phyloP scores from a whole-genome alignment of 164 flowering plant species.

The Platanus orientalis region DNA sequence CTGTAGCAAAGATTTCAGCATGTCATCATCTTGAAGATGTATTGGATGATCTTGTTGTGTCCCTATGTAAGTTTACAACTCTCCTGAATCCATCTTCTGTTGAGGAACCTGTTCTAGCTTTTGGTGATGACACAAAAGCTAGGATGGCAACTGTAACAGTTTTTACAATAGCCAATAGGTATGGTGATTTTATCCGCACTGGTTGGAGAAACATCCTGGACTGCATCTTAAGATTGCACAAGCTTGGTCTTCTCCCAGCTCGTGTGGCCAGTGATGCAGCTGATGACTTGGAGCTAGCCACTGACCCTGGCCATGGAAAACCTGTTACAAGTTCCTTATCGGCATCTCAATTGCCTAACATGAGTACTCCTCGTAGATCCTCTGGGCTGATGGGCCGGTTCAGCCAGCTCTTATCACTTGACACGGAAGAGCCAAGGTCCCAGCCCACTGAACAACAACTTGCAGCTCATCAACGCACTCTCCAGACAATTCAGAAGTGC shows the following conservation, averaged over 20 bases:
- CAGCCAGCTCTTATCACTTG: slow-evolving; percentile 36
- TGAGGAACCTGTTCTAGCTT: slow-evolving; percentile 35
- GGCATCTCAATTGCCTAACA: slow-evolving; percentile 25
- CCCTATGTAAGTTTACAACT: slow-evolving; percentile 39
- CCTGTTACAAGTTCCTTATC: slow-evolving; percentile 25
- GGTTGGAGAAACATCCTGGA: slow-evolving; percentile 44
- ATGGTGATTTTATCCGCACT: slow-evolving; percentile 36
- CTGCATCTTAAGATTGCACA: slow-evolving; percentile 39
- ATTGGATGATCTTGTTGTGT: slow-evolving; percentile 38
- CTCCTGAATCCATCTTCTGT: slow-evolving; percentile 27
- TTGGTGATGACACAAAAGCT: slow-evolving; percentile 38
- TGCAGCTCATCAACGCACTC: slow-evolving; percentile 37
- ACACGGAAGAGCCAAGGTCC: slow-evolving; percentile 35
- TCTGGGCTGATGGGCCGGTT: slow-evolving; percentile 39
- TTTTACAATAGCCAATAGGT: slow-evolving; percentile 38
- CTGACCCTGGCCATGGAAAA: slow-evolving; percentile 24
- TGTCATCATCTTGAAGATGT: slow-evolving; percentile 41
- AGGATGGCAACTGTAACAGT: slow-evolving; percentile 36
- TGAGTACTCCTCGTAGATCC: slow-evolving; percentile 29
- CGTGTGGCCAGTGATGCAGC: slow-evolving; percentile 29
- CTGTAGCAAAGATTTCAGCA: slow-evolving; percentile 43
- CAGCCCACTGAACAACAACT: slow-evolving; percentile 36
- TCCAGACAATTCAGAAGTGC: slow-evolving; percentile 38
- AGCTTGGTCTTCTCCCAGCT: slow-evolving; percentile 38
- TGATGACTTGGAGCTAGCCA: slow-evolving; percentile 27